Conservation (phyloP, 2,329 filamentous ascomycete species). For the Aspergillus puulaauensis region DNA sequence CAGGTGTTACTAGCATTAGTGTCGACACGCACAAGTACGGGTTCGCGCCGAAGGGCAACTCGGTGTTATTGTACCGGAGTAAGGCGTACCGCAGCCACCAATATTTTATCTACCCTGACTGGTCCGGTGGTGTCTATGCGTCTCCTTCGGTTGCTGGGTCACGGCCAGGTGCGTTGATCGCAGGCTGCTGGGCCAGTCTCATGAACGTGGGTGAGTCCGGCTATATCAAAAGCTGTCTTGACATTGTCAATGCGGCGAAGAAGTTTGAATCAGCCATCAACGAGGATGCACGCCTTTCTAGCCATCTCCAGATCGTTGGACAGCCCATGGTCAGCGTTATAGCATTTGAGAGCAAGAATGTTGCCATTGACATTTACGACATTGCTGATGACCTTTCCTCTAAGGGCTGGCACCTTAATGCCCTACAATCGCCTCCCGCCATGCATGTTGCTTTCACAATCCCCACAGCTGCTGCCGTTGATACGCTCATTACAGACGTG, state of each 20-base stretch:
- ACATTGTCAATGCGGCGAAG: slow-evolving; percentile 85
- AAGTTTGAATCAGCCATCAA: slow-evolving; percentile 75
- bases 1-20: slow-evolving; percentile 91
- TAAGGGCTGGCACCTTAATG: slow-evolving; percentile 94
- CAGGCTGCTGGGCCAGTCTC: slow-evolving; percentile 90
- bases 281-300: slow-evolving; percentile 64
- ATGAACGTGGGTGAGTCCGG: slow-evolving; percentile 85
- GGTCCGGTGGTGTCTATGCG: slow-evolving; percentile 94
- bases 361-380: slow-evolving; percentile 84
- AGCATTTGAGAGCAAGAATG: slow-evolving; percentile 73
- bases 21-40: slow-evolving; percentile 99
- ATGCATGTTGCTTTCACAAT: slow-evolving; percentile 93
- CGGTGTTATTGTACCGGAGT: slow-evolving; percentile 84
- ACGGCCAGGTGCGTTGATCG: slow-evolving; percentile 88
- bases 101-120: slow-evolving; percentile 94
- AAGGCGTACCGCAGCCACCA: slow-evolving; percentile 78
- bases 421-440: slow-evolving; percentile 84
- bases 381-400: slow-evolving; percentile 83
- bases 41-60: slow-evolving; percentile 97
- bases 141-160: slow-evolving; percentile 90
- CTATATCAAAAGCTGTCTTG: slow-evolving; percentile 81
- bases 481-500: slow-evolving; percentile 73
- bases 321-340: slow-evolving; percentile 87
- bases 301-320: slow-evolving; percentile 78
- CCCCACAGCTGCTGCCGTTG: slow-evolving; percentile 77